A percentile compares a stretch with the other conserved stretches of the same genome.
Evolutionary conservation across 2,329 filamentous ascomycete species (phyloP).

Genomic region (Berkeleyomyces rouxiae): DNA sequence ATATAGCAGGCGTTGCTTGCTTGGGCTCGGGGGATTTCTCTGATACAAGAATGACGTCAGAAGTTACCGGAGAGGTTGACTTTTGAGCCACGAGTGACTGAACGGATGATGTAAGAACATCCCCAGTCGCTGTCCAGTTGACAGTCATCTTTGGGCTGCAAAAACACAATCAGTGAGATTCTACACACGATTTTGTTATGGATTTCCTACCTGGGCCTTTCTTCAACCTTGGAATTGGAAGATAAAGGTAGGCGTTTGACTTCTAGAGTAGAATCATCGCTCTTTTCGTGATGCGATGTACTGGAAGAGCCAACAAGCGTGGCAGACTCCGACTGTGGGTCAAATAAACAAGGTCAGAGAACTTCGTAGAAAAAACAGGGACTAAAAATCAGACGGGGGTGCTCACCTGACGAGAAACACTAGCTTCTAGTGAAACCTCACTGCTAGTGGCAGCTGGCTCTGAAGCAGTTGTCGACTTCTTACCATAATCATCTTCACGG

Average conservation of each 20-base stretch:
- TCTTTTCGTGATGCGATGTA: conserved; percentile 6
- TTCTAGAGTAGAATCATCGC: conserved; percentile 6
- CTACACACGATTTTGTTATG: background rate
- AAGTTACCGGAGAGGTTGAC: conserved; percentile 7
- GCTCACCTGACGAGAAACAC: conserved; percentile 8
- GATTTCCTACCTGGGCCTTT: conserved; percentile 3
- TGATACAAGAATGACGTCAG: conserved; percentile 1
- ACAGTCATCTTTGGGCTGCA: conserved; percentile 9
- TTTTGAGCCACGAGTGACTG: conserved; percentile 3
- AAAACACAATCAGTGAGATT: background rate
- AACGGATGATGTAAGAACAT: background rate
- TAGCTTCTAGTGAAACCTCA: conserved; percentile 10
- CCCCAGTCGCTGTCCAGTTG: conserved; percentile 4
- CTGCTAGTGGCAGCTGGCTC: background rate
- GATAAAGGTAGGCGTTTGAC: conserved; percentile 8
- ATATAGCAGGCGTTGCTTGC: conserved; percentile 6
- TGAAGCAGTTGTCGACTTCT: conserved; percentile 8
- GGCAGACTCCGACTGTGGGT: background rate
- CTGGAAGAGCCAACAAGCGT: conserved; percentile 5
- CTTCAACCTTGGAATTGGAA: conserved; percentile 7
- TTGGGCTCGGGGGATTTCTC: conserved; percentile 10
- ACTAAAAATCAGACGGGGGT: background rate
- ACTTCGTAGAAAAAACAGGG: background rate
- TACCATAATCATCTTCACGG: conserved; percentile 5
- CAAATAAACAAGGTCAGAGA: background rate